phyloP scores from a whole-genome alignment of 1,284 basidiomycete genomes.

The Megacollybia platyphylla region DNA sequence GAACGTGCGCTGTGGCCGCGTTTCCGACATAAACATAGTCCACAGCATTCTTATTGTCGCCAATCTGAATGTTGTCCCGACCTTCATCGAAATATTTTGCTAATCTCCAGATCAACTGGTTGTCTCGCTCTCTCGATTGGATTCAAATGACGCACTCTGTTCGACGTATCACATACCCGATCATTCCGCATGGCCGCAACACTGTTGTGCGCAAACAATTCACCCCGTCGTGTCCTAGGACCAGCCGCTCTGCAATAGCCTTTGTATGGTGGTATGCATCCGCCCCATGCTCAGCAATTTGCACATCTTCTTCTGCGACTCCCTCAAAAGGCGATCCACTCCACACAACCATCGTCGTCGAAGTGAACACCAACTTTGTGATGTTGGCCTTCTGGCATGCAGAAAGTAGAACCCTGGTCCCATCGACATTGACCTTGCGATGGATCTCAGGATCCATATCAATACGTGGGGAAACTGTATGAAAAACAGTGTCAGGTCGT shows the following conservation, averaged over 20 bases:
- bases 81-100: conserved; percentile 10
- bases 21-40: conserved; percentile 14
- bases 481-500: conserved; percentile 29
- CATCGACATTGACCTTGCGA: conserved; percentile 46
- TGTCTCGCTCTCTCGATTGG: conserved; percentile 11
- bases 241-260: conserved; percentile 40
- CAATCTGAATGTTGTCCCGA: conserved; percentile 12
- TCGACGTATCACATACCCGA: conserved; percentile 23
- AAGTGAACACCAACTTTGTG: conserved; percentile 43
- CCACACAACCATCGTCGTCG: conserved; percentile 40
- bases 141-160: background rate
- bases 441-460: conserved; percentile 26
- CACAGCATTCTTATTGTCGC: conserved; percentile 11
- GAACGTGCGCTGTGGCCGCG: conserved; percentile 13
- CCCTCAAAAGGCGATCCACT: conserved; percentile 10
- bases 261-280: conserved; percentile 59
- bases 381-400: conserved; percentile 29
- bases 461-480: conserved; percentile 44
- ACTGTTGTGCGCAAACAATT: conserved; percentile 40
- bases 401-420: conserved; percentile 36
- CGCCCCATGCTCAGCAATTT: conserved; percentile 8
- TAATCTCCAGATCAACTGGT: conserved; percentile 12
- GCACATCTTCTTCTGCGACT: conserved; percentile 8
- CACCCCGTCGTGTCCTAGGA: conserved; percentile 40
- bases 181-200: conserved; percentile 52